Percentiles rank a stretch among this genome's conserved stretches.
phyloP scores from a whole-genome alignment of 176 grass and related monocot genomes.

The Tillandsia fasciculata region DNA sequence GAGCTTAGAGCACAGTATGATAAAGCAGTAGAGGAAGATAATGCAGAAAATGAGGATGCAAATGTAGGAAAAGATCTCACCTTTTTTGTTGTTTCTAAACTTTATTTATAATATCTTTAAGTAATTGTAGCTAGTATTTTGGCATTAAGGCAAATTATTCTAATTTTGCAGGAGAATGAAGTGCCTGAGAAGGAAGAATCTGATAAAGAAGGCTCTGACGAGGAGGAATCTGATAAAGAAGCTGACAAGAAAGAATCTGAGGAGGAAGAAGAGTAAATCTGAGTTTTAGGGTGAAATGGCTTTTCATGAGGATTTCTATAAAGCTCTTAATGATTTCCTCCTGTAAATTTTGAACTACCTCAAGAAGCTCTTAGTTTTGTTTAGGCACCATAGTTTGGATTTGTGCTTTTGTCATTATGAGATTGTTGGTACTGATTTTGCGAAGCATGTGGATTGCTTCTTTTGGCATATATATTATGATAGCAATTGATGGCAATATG shows the following conservation, averaged over 20 bases:
- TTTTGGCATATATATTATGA: too few relatives aligned
- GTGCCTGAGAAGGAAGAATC: neutral
- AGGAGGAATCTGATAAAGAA: constrained; percentile 24
- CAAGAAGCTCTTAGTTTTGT: too few relatives aligned
- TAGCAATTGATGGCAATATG: too few relatives aligned
- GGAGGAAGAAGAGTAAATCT: constrained; percentile 8
- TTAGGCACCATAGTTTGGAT: too few relatives aligned
- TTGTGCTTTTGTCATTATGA: too few relatives aligned
- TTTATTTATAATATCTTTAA: neutral
- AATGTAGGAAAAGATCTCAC: constrained; percentile 16
- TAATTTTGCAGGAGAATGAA: constrained; percentile 20
- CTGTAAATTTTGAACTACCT: constrained; percentile 19
- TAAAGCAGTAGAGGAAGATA: constrained; percentile 21
- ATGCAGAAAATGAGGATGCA: constrained; percentile 39
- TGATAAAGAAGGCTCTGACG: neutral
- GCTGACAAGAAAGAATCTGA: constrained; percentile 11
- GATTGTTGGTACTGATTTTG: too few relatives aligned
- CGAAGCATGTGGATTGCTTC: too few relatives aligned
- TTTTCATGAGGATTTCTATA: neutral
- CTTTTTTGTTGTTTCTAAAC: neutral
- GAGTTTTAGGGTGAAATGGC: neutral
- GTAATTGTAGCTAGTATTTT: neutral
- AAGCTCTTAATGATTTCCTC: neutral
- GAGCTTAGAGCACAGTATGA: constrained; percentile 48
- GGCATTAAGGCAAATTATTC: neutral